phyloP scores from a whole-genome alignment of 345 rosid genomes.

The Bruguiera parviflora region DNA sequence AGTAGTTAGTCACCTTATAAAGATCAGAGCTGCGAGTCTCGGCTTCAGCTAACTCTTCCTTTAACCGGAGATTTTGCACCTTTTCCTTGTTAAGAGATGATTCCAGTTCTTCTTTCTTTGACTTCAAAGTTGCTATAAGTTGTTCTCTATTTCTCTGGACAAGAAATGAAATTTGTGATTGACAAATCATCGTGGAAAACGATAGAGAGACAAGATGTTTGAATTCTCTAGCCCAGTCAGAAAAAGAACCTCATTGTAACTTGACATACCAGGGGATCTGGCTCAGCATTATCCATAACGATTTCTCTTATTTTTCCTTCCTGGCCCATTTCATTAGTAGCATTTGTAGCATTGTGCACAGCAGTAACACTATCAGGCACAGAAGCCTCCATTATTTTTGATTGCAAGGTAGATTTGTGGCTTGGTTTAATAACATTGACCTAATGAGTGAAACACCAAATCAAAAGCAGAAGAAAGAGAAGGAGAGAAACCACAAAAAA shows the following conservation, averaged over 20 bases:
- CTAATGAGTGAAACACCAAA: slow-evolving; percentile 35
- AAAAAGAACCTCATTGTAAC: background rate
- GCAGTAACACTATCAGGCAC: slow-evolving; percentile 81
- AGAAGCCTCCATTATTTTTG: slow-evolving; percentile 53
- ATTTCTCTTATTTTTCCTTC: slow-evolving; percentile 90
- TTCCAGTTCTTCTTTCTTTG: slow-evolving; percentile 81
- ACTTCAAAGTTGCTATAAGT: slow-evolving; percentile 52
- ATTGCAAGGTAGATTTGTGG: slow-evolving; percentile 78
- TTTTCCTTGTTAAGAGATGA: slow-evolving; percentile 67
- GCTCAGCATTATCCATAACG: slow-evolving; percentile 60
- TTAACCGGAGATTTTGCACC: slow-evolving; percentile 58
- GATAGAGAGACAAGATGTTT: background rate
- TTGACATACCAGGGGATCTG: slow-evolving; percentile 48
- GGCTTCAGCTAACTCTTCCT: slow-evolving; percentile 72
- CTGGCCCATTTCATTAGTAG: slow-evolving; percentile 68
- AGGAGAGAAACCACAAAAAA: slow-evolving; percentile 7
- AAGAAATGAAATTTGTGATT: slow-evolving; percentile 11
- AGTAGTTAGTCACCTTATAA: slow-evolving; percentile 58
- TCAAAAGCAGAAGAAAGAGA: slow-evolving; percentile 17
- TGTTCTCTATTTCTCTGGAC: slow-evolving; percentile 42
- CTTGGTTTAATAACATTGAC: slow-evolving; percentile 92
- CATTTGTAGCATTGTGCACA: slow-evolving; percentile 49
- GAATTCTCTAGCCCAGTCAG: background rate
- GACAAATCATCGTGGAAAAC: background rate
- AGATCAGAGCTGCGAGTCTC: slow-evolving; percentile 69